These are phyloP conservation scores for Bisporella sp. DNA, from an alignment of 2,329 filamentous ascomycete species.

Conservation along the genomic window DNA sequence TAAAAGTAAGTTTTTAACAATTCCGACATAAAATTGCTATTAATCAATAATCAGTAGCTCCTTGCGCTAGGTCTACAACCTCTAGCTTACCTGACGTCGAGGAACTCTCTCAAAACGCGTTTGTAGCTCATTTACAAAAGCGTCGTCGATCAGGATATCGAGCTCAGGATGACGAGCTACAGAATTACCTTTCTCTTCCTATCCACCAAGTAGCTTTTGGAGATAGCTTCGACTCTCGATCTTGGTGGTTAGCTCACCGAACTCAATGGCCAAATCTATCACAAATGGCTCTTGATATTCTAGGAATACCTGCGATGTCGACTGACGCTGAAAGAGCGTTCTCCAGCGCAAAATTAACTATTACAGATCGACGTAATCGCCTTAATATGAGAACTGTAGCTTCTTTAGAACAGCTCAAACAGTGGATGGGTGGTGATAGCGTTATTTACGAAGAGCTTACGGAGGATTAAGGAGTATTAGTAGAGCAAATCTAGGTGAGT, in stretches of 20 bases:
- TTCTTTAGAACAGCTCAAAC: too few relatives aligned
- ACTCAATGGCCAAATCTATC: not conserved
- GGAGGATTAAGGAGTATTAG: too few relatives aligned
- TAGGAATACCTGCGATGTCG: not conserved
- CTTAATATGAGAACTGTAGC: not conserved
- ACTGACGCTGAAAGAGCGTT: not conserved
- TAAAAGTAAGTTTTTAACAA: not conserved
- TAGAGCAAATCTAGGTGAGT: too few relatives aligned
- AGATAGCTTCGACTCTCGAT: not conserved
- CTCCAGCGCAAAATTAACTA: not conserved
- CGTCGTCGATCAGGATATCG: not conserved
- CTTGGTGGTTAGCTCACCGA: not conserved
- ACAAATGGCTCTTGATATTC: not conserved
- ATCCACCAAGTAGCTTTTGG: too few relatives aligned
- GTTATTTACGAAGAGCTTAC: too few relatives aligned
- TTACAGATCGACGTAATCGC: not conserved
- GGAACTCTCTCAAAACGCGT: not conserved
- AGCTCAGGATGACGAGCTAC: not conserved
- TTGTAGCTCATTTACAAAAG: not conserved
- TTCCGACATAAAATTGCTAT: not conserved
- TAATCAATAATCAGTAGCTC: not conserved
- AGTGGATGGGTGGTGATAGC: too few relatives aligned
- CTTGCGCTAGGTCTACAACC: not conserved
- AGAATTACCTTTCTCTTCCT: too few relatives aligned
- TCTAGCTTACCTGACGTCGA: not conserved